Conservation (phyloP, 192 early-diverging fungal genomes). For the Gonapodya prolifera region DNA sequence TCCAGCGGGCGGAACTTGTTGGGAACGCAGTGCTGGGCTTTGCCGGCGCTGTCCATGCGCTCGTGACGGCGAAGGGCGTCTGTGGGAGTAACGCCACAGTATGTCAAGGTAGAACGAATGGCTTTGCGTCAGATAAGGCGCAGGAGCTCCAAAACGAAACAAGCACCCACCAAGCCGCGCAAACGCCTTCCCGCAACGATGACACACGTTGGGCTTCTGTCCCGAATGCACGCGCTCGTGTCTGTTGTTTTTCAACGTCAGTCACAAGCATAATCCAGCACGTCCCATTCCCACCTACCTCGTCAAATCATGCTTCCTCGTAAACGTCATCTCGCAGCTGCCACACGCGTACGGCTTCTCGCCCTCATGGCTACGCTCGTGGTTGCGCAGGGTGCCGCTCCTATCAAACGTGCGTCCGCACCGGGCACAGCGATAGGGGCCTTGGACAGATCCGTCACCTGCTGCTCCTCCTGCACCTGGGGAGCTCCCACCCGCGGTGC, state of each 20-base stretch:
- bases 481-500: no score
- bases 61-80: constrained; percentile 10
- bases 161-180: not conserved
- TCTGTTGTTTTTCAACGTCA: not conserved
- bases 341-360: not conserved
- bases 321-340: not conserved
- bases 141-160: no score
- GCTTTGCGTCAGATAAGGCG: no score
- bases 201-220: constrained; percentile 5
- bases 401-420: not conserved
- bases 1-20: not conserved
- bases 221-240: constrained; percentile 11
- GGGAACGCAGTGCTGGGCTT: not conserved
- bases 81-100: no score
- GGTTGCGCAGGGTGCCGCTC: not conserved
- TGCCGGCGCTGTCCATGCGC: not conserved
- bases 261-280: not conserved
- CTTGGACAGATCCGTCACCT: not conserved
- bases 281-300: not conserved
- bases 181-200: constrained; percentile 8
- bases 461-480: no score
- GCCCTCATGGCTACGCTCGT: not conserved
- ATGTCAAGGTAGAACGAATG: no score
- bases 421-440: not conserved
- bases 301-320: constrained; percentile 3